These are phyloP conservation scores for Physaria fendleri DNA, from an alignment of 345 rosid species.

Conservation along the genomic window DNA sequence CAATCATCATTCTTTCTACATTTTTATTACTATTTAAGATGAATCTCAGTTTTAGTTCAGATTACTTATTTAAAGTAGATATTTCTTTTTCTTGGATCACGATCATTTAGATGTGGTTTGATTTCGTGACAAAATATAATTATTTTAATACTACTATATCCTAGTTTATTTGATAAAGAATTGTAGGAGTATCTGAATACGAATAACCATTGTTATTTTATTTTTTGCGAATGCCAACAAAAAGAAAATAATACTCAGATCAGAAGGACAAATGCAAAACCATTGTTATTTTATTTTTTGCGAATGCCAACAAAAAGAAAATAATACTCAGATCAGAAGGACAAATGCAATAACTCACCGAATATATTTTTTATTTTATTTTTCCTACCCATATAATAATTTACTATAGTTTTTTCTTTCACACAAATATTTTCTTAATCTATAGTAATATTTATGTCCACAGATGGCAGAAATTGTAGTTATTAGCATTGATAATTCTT, in stretches of 20 bases:
- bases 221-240: neutral
- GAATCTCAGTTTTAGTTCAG: neutral
- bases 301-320: too few relatives aligned
- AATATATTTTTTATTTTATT: neutral
- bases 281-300: too few relatives aligned
- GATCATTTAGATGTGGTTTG: neutral
- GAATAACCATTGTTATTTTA: neutral
- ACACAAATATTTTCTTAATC: too few relatives aligned
- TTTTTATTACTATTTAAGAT: neutral
- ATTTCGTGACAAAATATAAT: neutral
- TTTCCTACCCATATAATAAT: neutral
- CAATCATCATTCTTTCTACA: neutral
- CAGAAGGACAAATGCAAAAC: neutral
- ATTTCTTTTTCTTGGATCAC: constrained; percentile 2
- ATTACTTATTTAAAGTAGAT: neutral
- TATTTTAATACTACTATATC: neutral
- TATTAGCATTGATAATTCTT: neutral
- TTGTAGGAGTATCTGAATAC: neutral
- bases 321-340: neutral
- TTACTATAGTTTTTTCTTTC: neutral
- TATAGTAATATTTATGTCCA: neutral
- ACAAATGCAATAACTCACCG: neutral
- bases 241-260: neutral
- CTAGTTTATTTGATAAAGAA: neutral
- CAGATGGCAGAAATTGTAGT: neutral